phyloP scores from a whole-genome alignment of 805 yeast species.

The Candida odintsovae region DNA sequence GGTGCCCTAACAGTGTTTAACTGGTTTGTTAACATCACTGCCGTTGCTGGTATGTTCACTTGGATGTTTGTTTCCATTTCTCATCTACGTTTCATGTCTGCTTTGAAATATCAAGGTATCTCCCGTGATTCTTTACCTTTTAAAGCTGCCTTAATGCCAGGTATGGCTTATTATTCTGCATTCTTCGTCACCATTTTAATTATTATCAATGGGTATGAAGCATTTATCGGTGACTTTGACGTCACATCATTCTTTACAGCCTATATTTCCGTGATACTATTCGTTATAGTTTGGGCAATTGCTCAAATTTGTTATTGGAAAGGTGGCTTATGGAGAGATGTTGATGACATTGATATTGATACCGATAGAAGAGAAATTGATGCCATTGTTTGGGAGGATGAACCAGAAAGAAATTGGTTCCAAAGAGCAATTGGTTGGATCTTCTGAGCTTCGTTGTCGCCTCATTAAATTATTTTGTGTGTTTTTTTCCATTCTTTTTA shows the following conservation, averaged over 20 bases:
- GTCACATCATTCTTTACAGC: slow-evolving; percentile 61
- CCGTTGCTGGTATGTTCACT: slow-evolving; percentile 68
- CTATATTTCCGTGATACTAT: slow-evolving; percentile 63
- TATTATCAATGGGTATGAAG: slow-evolving; percentile 66
- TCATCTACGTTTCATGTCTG: slow-evolving; percentile 66
- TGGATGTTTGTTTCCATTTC: slow-evolving; percentile 64
- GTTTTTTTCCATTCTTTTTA: background rate
- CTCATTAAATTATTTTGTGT: background rate
- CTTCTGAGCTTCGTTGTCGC: background rate
- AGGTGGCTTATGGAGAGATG: slow-evolving; percentile 37
- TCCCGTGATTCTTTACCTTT: slow-evolving; percentile 66
- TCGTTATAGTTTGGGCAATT: slow-evolving; percentile 47
- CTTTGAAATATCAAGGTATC: slow-evolving; percentile 56
- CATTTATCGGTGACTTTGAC: slow-evolving; percentile 47
- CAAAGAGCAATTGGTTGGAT: background rate
- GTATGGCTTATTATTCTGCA: slow-evolving; percentile 56
- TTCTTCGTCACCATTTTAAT: slow-evolving; percentile 48
- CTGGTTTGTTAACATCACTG: slow-evolving; percentile 73
- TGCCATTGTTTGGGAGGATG: slow-evolving; percentile 52
- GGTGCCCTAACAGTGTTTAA: slow-evolving; percentile 55
- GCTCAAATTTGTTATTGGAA: slow-evolving; percentile 46
- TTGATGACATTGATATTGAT: slow-evolving; percentile 64
- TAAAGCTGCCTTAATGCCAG: slow-evolving; percentile 70
- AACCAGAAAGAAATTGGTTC: slow-evolving; percentile 6
- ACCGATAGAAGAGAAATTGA: slow-evolving; percentile 62